Conservation (phyloP, 768 basidiomycete species). For the Coprinopsis sp. region DNA sequence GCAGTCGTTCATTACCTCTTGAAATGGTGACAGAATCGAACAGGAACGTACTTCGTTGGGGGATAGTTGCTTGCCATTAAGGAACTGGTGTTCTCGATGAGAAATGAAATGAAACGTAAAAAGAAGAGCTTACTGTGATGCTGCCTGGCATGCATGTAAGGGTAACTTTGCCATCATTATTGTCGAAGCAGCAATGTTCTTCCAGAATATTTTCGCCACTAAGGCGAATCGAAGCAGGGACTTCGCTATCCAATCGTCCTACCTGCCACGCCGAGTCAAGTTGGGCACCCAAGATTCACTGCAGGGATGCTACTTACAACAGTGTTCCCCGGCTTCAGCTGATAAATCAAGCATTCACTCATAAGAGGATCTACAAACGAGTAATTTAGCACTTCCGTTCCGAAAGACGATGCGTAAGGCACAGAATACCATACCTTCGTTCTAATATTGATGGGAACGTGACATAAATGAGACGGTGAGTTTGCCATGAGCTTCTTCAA, state of each 20-base stretch:
- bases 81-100: conserved; percentile 48
- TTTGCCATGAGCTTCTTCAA: conserved; percentile 5
- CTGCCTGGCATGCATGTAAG: conserved; percentile 76
- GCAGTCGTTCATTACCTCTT: conserved; percentile 1
- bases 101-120: neutral
- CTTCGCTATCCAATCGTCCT: conserved; percentile 81
- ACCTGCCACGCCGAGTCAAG: conserved; percentile 42
- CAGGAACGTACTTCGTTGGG: conserved; percentile 60
- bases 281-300: neutral
- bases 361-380: conserved; percentile 75
- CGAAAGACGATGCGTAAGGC: conserved; percentile 5
- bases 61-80: conserved; percentile 87
- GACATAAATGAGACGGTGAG: conserved; percentile 5
- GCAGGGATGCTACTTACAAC: conserved; percentile 40
- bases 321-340: conserved; percentile 82
- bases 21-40: conserved; percentile 5
- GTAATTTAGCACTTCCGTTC: conserved; percentile 13
- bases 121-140: conserved; percentile 58
- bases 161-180: conserved; percentile 77
- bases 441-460: conserved; percentile 11
- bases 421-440: conserved; percentile 58
- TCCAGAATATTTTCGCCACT: conserved; percentile 89
- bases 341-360: conserved; percentile 93
- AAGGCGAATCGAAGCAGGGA: conserved; percentile 81
- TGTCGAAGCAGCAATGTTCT: conserved; percentile 92